phyloP scores from a whole-genome alignment of 2,329 filamentous ascomycete species.

The Ceratocystis diversiconidia region DNA sequence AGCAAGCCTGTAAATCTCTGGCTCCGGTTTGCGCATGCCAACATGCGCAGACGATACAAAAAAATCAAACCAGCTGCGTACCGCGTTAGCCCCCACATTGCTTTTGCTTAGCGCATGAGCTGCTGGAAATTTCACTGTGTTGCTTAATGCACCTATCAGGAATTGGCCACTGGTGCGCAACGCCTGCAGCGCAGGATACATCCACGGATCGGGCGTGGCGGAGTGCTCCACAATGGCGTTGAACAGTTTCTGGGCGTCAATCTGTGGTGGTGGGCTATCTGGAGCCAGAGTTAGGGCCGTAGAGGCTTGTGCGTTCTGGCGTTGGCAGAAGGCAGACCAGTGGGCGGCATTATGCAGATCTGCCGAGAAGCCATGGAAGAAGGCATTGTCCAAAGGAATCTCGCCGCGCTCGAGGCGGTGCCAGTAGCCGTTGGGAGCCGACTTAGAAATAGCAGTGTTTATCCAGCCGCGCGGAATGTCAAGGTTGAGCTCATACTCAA shows the following conservation, averaged over 20 bases:
- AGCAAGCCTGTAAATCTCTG: slow-evolving; percentile 63
- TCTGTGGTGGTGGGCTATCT: slow-evolving; percentile 46
- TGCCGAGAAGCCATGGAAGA: slow-evolving; percentile 59
- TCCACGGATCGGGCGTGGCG: slow-evolving; percentile 62
- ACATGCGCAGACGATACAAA: slow-evolving; percentile 80
- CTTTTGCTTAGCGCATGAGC: slow-evolving; percentile 50
- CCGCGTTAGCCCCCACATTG: slow-evolving; percentile 37
- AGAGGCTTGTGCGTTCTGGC: slow-evolving; percentile 25
- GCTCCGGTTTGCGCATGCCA: slow-evolving; percentile 76
- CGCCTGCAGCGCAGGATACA: slow-evolving; percentile 66
- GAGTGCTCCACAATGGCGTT: slow-evolving; percentile 78
- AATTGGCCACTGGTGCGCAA: slow-evolving; percentile 51
- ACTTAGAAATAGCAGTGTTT: slow-evolving; percentile 74
- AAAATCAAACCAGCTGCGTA: slow-evolving; percentile 63
- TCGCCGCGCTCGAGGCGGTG: slow-evolving; percentile 76
- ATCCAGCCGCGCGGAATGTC: slow-evolving; percentile 78
- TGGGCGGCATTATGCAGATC: slow-evolving; percentile 54
- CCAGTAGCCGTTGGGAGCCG: slow-evolving; percentile 70
- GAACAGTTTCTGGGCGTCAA: slow-evolving; percentile 71
- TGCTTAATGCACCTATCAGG: slow-evolving; percentile 70
- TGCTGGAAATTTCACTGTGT: slow-evolving; percentile 74
- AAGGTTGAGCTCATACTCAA: slow-evolving; percentile 69
- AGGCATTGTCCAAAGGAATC: slow-evolving; percentile 57
- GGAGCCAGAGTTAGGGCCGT: background rate
- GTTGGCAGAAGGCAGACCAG: slow-evolving; percentile 55